These are phyloP conservation scores for Podila horticola DNA, from an alignment of 192 early-diverging fungal species.

Conservation along the genomic window DNA sequence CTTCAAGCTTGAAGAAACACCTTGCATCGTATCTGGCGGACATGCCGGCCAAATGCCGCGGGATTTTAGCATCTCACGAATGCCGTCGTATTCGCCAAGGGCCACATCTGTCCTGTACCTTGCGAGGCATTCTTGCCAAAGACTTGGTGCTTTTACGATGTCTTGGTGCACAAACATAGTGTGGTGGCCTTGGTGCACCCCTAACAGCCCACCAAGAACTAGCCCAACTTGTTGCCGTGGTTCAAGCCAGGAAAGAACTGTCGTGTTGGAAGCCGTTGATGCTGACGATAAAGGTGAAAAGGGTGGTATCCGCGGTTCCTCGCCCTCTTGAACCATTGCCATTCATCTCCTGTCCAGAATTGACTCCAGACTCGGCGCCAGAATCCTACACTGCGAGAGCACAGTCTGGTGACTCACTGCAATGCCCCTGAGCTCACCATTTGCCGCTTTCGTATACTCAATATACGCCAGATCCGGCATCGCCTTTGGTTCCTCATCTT, in stretches of 20 bases:
- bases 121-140: constrained; percentile 71
- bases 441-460: constrained; percentile 83
- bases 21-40: background rate
- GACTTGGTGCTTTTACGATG: constrained; percentile 65
- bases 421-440: constrained; percentile 85
- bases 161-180: constrained; percentile 68
- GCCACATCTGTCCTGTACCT: constrained; percentile 54
- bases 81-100: constrained; percentile 33
- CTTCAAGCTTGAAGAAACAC: constrained; percentile 18
- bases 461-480: constrained; percentile 81
- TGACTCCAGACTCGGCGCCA: constrained; percentile 16
- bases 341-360: constrained; percentile 5
- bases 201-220: constrained; percentile 67
- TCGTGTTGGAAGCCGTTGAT: background rate
- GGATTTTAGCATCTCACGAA: constrained; percentile 12
- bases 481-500: too few species aligned
- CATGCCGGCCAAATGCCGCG: background rate
- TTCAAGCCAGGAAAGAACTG: constrained; percentile 73
- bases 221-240: constrained; percentile 86
- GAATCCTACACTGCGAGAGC: constrained; percentile 67
- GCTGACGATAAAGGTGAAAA: background rate
- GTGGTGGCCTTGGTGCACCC: constrained; percentile 74
- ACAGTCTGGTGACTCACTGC: constrained; percentile 77
- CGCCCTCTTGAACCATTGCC: background rate
- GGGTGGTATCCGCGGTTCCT: background rate